Evolutionary conservation across 495 filamentous ascomycete species (phyloP), one percentile per base, ranked within the genome.

Genomic region (Usnea hakonensis): DNA sequence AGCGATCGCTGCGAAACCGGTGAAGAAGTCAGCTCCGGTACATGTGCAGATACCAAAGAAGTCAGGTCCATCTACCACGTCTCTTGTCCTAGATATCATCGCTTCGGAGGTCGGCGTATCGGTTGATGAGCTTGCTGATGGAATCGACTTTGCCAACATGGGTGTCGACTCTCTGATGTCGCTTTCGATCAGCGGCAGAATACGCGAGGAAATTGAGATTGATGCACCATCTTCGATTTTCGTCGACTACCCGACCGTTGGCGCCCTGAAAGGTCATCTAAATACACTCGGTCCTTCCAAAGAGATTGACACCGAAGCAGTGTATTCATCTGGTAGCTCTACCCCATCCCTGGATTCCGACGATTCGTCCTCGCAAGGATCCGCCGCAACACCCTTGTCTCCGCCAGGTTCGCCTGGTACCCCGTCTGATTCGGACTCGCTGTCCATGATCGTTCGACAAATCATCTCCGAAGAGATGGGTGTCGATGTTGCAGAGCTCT

Each of bases 101-200:
- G 84, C 86, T 30, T 80, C 81, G 62, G 87, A 90, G 68, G 79
- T 86, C 50, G 86, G 86, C 54, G 77, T 88, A 57, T 79, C 78
- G 37, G 72, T 81, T 21, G 77, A 81, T 35, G 87, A 90, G 64
- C 76, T 90, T 63, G 78, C 81, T 21, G 75, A 78, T 59, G 72
- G 75, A 32, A 67, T 77, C 56, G 74, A 73, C 55, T 81, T 83
- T 63, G 75, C 76, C 9, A 76, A 82, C 62, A 75, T 80, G 52
- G 81, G 81, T 23, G 76, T 83, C 28, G 81, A 82, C 67, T 83
- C 81, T 8, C 67, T 83, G 9, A 74, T 82, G 32, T 79, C 80
- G 0, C 57, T 83, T 55, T 76, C 76, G 3, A 74, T 83, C 46
- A 75, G 73, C 35, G 74, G 78, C 21, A 69, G 78, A 62, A 75